Percentiles rank a stretch among this genome's conserved stretches.
Conservation (phyloP, 306 rosid species). For the Glycyrrhiza uralensis region DNA sequence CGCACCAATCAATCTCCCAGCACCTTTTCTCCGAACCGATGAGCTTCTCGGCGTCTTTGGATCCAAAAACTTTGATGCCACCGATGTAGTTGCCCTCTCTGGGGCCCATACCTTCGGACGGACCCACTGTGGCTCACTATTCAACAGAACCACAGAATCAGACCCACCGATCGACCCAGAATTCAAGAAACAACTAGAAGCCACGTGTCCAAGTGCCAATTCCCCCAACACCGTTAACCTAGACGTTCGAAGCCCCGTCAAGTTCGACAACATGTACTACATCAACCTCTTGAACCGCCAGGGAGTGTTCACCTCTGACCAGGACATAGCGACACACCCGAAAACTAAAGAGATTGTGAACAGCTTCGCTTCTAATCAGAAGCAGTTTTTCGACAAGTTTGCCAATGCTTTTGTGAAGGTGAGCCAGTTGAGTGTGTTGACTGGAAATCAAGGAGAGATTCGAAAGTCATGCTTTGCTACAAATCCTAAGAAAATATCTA, state of each 20-base stretch:
- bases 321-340: slow-evolving; percentile 32
- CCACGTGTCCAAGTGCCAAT: not conserved
- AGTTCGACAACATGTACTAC: slow-evolving; percentile 58
- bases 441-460: slow-evolving; percentile 43
- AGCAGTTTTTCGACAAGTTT: slow-evolving; percentile 46
- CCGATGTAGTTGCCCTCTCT: slow-evolving; percentile 54
- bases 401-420: slow-evolving; percentile 42
- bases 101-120: slow-evolving; percentile 61
- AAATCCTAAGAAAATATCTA: not conserved
- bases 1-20: slow-evolving; percentile 31
- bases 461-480: slow-evolving; percentile 23
- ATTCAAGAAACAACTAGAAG: slow-evolving; percentile 2
- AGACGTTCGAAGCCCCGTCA: slow-evolving; percentile 39
- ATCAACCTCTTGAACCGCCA: slow-evolving; percentile 52
- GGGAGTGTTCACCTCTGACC: slow-evolving; percentile 57
- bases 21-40: slow-evolving; percentile 24
- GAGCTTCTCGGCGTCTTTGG: not conserved
- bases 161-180: slow-evolving; percentile 33
- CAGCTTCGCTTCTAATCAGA: slow-evolving; percentile 39
- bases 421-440: slow-evolving; percentile 54
- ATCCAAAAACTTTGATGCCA: slow-evolving; percentile 19
- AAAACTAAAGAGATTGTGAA: slow-evolving; percentile 43
- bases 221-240: slow-evolving; percentile 14
- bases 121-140: slow-evolving; percentile 37
- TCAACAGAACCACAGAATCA: slow-evolving; percentile 20